Evolutionary conservation across 768 basidiomycete genomes (phyloP), one percentile per base, ranked within the genome.

Genomic region (Boletus vermiculosoides): DNA sequence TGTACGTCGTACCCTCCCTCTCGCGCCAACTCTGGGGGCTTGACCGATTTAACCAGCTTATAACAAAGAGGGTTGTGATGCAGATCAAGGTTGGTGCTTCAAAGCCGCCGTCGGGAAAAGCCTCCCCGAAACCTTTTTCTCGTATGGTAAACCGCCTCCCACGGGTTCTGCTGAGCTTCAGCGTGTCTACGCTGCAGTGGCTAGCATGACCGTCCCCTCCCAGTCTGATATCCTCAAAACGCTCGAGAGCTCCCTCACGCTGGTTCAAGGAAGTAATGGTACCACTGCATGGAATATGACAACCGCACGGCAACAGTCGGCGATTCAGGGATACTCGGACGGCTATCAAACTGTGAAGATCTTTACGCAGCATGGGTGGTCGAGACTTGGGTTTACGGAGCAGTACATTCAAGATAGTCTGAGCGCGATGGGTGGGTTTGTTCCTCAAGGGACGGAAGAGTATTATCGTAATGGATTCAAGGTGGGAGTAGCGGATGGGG

Each of bases 11-110:
- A 13, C 6, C 28, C 9, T 23, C 11, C 9, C n/a, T 36, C 22
- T 13, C 9, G 49, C 18, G 30, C 25, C 28, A 1, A 30, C 9
- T 11, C 8, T 20, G 22, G 13, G 12, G 7, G 12, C 34, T 33
- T 55, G 15, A 60, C 20, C 4, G 5, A 28, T 28, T n/a, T 15
- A 25, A 52, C 40, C 44, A 86, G 83, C 84, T 4, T 87, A 84
- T 61, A 74, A 77, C 54, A 86, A 82, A 58, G 88, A 89, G 63
- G 75, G 71, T 10, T 89, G 86, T 57, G 73, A 78, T 8, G 67
- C 73, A 20, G 85, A 87, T 56, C 75, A 76, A 13, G 85, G 80
- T 9, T 90, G 87, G 88, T 90, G 87, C 63, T 88, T 90, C 76
- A 80, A 76, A 51, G 69, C 76, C 4, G 83, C 83, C 0, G 80